These are phyloP conservation scores for Cystobasidium tubakii DNA, from an alignment of 768 basidiomycete species.

Conservation along the genomic window DNA sequence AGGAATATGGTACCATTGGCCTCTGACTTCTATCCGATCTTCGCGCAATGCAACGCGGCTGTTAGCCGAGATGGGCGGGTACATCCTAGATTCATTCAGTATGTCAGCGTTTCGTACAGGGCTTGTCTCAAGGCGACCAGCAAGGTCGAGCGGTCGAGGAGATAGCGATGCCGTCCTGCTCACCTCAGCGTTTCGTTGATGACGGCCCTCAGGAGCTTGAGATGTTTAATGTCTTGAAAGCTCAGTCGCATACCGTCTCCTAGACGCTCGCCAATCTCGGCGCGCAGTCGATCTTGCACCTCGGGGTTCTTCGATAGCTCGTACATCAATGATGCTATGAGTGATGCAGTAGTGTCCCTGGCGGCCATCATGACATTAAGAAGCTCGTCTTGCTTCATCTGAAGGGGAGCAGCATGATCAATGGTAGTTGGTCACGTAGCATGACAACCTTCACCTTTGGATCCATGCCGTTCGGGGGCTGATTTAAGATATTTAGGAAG, in stretches of 20 bases:
- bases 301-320: background rate
- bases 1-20: background rate
- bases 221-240: constrained; percentile 4
- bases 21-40: background rate
- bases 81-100: background rate
- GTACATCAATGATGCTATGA: constrained; percentile 9
- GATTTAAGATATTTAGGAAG: too few species aligned
- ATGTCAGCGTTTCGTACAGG: background rate
- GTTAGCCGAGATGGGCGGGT: constrained; percentile 26
- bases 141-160: too few species aligned
- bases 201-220: constrained; percentile 17
- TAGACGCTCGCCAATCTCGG: background rate
- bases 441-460: too few species aligned
- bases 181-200: constrained; percentile 27
- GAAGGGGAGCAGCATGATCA: background rate
- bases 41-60: constrained; percentile 8
- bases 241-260: background rate
- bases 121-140: background rate
- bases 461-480: too few species aligned
- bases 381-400: constrained; percentile 18
- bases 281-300: background rate
- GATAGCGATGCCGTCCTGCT: too few species aligned
- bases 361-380: constrained; percentile 31
- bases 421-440: too few species aligned
- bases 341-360: constrained; percentile 22